phyloP scores from a whole-genome alignment of 441 rosid species.

The Geranium incanum region DNA sequence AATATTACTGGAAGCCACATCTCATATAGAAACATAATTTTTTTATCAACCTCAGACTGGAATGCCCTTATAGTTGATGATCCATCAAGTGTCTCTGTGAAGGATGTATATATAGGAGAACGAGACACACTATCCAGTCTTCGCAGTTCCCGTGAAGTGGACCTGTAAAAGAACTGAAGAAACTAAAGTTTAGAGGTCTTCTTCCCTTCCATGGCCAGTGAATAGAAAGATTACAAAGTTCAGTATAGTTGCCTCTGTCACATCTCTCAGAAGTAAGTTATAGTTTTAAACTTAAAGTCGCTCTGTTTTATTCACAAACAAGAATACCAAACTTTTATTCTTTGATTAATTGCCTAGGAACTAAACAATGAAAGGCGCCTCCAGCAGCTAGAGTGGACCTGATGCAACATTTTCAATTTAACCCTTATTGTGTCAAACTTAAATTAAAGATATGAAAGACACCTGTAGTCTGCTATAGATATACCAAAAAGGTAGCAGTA shows the following conservation, averaged over 20 bases:
- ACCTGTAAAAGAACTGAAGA: slow-evolving; percentile 90
- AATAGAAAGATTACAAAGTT: slow-evolving; percentile 3
- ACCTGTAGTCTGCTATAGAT: slow-evolving; percentile 94
- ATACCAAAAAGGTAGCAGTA: slow-evolving; percentile 88
- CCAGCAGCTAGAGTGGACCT: neutral
- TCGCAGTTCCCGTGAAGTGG: slow-evolving; percentile 90
- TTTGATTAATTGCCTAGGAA: neutral
- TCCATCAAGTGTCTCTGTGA: slow-evolving; percentile 88
- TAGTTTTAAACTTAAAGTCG: slow-evolving; percentile 1
- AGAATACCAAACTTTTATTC: neutral
- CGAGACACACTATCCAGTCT: slow-evolving; percentile 92
- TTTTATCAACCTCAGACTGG: slow-evolving; percentile 54
- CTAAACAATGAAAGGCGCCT: neutral
- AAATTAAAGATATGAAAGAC: slow-evolving; percentile 14
- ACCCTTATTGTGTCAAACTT: slow-evolving; percentile 10
- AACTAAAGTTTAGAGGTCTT: slow-evolving; percentile 25
- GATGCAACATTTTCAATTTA: slow-evolving; percentile 10
- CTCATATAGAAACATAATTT: neutral
- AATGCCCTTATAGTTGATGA: slow-evolving; percentile 91
- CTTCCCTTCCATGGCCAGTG: neutral
- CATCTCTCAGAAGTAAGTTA: neutral
- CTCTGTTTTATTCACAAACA: neutral
- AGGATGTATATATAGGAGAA: slow-evolving; percentile 85
- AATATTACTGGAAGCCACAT: neutral
- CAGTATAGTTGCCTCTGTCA: neutral